phyloP scores from a whole-genome alignment of 2,329 filamentous ascomycete genomes.

The Penicillium sp. region DNA sequence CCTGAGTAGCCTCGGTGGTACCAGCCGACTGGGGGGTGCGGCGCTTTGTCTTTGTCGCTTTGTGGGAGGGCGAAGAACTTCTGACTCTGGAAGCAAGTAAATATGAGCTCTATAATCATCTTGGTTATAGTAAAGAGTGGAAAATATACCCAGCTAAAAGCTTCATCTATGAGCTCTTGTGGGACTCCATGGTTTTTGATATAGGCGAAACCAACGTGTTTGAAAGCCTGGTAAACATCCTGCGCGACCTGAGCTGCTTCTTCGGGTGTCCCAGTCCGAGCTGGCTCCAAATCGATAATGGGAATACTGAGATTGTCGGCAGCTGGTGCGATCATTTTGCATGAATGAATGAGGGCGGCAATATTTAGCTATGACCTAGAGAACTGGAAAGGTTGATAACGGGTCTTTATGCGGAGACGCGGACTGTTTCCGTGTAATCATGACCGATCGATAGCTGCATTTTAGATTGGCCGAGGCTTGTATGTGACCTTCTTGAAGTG shows the following conservation, averaged over 20 bases:
- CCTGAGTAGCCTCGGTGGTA: conserved; percentile 6
- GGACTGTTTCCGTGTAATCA: not conserved
- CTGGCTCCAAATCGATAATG: conserved; percentile 3
- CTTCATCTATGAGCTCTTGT: conserved; percentile 4
- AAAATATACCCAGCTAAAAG: conserved; percentile 2
- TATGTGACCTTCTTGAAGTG: conserved; percentile 3
- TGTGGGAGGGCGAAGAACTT: conserved; percentile 4
- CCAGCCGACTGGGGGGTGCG: conserved; percentile 3
- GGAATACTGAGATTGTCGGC: conserved; percentile 1
- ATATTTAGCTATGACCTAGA: not conserved
- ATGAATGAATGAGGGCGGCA: not conserved
- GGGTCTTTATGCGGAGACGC: not conserved
- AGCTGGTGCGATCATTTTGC: not conserved
- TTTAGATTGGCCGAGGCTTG: conserved; percentile 1
- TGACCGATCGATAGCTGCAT: not conserved
- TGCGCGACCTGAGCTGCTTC: conserved; percentile 1
- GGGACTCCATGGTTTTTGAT: conserved; percentile 5
- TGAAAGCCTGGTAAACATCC: conserved; percentile 3
- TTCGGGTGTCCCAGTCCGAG: not conserved
- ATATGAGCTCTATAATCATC: not conserved
- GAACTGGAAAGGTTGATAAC: not conserved
- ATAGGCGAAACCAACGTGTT: conserved; percentile 4
- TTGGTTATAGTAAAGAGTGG: not conserved
- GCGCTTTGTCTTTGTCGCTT: conserved; percentile 4
- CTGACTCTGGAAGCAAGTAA: not conserved